Conservation (phyloP, 2,329 filamentous ascomycete genomes). For the Rutstroemia sp. region DNA sequence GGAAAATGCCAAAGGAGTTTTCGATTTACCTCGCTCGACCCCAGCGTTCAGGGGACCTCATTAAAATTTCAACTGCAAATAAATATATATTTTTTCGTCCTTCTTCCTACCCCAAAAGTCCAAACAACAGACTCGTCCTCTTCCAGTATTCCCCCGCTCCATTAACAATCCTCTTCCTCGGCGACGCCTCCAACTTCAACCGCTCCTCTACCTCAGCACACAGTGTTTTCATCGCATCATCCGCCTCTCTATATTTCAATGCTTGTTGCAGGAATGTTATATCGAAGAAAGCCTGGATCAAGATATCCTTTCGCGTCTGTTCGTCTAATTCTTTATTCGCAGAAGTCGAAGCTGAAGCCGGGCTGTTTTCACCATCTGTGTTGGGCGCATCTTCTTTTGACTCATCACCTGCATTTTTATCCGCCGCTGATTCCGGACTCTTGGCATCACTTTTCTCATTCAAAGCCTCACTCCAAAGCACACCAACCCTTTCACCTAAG, state of each 20-base stretch:
- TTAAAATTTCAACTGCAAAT: no score
- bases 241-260: slow-evolving; percentile 31
- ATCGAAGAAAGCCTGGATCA: slow-evolving; percentile 57
- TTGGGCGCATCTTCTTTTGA: background rate
- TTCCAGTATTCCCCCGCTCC: slow-evolving; percentile 73
- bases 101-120: slow-evolving; percentile 47
- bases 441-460: slow-evolving; percentile 15
- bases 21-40: no score
- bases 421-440: slow-evolving; percentile 5
- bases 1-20: no score
- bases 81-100: no score
- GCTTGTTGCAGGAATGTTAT: slow-evolving; percentile 42
- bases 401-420: background rate
- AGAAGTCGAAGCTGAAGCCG: background rate
- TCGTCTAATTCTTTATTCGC: slow-evolving; percentile 1
- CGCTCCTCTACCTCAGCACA: slow-evolving; percentile 36
- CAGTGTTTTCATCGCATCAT: slow-evolving; percentile 39
- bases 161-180: slow-evolving; percentile 49
- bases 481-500: slow-evolving; percentile 43
- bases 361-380: background rate
- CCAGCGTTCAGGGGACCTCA: no score
- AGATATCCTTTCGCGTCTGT: slow-evolving; percentile 35
- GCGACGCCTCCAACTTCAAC: slow-evolving; percentile 41
- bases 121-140: slow-evolving; percentile 75
- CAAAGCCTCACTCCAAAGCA: slow-evolving; percentile 30